Evolutionary conservation across 2,329 filamentous ascomycete genomes (phyloP).

Genomic region (Aspergillus latus): DNA sequence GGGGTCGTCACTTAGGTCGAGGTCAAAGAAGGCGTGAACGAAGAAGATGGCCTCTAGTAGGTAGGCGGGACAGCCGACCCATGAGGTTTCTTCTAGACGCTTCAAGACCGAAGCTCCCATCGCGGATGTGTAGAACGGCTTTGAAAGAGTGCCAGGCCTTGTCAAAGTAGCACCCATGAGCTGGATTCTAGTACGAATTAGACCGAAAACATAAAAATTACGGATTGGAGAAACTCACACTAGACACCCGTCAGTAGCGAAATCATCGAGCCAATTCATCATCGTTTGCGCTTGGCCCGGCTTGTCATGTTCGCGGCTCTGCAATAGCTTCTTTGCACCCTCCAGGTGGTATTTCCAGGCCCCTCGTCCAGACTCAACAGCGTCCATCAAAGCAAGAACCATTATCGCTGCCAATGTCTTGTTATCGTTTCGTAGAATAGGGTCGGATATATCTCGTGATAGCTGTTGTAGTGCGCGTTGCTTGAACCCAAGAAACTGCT

Average conservation of each 20-base stretch:
- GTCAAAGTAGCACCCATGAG: constrained; percentile 46
- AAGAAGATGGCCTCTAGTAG: constrained; percentile 44
- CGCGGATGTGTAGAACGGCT: constrained; percentile 38
- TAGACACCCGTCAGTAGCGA: constrained; percentile 40
- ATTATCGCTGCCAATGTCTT: constrained; percentile 48
- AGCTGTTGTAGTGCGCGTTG: constrained; percentile 49
- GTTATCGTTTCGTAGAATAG: constrained; percentile 39
- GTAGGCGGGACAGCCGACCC: constrained; percentile 44
- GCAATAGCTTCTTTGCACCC: constrained; percentile 51
- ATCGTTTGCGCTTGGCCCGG: constrained; percentile 23
- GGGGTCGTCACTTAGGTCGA: constrained; percentile 27
- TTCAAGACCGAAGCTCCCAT: constrained; percentile 39
- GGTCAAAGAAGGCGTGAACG: constrained; percentile 40
- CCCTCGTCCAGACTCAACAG: constrained; percentile 52
- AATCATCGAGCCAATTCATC: constrained; percentile 37
- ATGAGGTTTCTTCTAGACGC: constrained; percentile 42
- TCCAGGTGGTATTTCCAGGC: constrained; percentile 55
- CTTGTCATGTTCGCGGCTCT: constrained; percentile 30
- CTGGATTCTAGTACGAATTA: constrained; percentile 30
- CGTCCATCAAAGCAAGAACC: constrained; percentile 51
- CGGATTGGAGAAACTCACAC: constrained; percentile 27
- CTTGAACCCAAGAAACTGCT: constrained; percentile 48
- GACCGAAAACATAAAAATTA: neutral
- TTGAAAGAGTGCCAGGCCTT: constrained; percentile 39
- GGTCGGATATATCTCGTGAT: constrained; percentile 32